Percentiles rank a stretch among this genome's conserved stretches.
phyloP scores from a whole-genome alignment of 176 grass and related monocot species.

The Microstegium vimineum region DNA sequence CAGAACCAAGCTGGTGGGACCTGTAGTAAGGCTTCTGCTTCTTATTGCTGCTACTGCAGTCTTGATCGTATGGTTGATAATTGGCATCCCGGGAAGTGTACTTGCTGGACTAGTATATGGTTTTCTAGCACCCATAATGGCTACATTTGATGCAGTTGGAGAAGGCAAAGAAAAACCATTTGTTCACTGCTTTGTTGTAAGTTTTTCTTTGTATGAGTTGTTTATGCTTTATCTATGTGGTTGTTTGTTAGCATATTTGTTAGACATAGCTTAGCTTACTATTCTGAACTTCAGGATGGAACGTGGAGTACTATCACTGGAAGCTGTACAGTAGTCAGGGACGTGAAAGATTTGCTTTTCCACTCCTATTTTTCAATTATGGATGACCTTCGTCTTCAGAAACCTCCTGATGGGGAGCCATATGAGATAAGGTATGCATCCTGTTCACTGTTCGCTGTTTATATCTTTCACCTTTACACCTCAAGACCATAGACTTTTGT shows the following conservation, averaged over 20 bases:
- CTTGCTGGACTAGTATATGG: constrained; percentile 64
- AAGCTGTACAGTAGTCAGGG: constrained; percentile 75
- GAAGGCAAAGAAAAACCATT: constrained; percentile 74
- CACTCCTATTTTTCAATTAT: constrained; percentile 89
- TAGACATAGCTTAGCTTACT: constrained; percentile 23
- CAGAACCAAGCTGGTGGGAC: constrained; percentile 81
- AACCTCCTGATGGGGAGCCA: constrained; percentile 52
- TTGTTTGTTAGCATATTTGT: too few species aligned
- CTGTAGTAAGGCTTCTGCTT: constrained; percentile 69
- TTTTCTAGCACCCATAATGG: constrained; percentile 77
- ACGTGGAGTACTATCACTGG: constrained; percentile 88
- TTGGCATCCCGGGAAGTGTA: constrained; percentile 58
- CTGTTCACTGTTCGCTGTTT: too few species aligned
- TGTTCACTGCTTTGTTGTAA: constrained; percentile 80
- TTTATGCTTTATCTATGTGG: too few species aligned
- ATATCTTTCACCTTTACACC: too few species aligned
- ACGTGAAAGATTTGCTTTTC: constrained; percentile 67
- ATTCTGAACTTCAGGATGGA: constrained; percentile 76
- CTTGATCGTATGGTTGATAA: constrained; percentile 63
- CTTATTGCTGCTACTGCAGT: constrained; percentile 36
- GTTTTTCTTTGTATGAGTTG: too few species aligned
- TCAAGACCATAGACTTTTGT: background rate
- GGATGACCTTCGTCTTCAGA: constrained; percentile 65
- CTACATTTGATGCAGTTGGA: constrained; percentile 90
- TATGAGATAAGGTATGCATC: constrained; percentile 99